A percentile compares a stretch with the other conserved stretches of the same genome.
These are phyloP conservation scores for Chaetomidium leptoderma DNA, from an alignment of 495 filamentous ascomycete genomes.

Conservation along the genomic window DNA sequence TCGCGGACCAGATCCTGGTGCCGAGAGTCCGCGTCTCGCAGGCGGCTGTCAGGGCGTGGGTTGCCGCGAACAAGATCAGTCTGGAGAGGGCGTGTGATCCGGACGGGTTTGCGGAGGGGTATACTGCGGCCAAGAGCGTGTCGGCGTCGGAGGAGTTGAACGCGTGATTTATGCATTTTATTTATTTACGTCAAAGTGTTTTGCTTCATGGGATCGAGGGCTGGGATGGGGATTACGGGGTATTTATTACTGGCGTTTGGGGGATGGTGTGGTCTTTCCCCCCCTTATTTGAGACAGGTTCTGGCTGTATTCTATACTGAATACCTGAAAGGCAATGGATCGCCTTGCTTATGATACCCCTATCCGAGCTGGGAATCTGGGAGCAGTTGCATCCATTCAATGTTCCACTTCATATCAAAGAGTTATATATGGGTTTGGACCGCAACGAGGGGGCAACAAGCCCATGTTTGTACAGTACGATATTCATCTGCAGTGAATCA, in stretches of 20 bases:
- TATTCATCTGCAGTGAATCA: no score
- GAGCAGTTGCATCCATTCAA: background rate
- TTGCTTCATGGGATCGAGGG: background rate
- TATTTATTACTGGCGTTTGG: background rate
- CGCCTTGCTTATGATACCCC: background rate
- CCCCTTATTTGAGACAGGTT: background rate
- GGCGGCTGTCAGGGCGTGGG: conserved; percentile 52
- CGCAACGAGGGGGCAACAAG: no score
- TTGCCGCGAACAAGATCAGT: conserved; percentile 42
- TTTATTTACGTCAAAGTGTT: no score
- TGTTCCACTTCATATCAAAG: background rate
- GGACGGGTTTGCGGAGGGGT: conserved; percentile 53
- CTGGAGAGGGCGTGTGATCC: conserved; percentile 51
- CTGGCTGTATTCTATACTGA: background rate
- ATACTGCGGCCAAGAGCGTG: conserved; percentile 34
- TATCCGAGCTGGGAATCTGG: background rate
- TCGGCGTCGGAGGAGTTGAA: conserved; percentile 25
- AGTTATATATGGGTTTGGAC: no score
- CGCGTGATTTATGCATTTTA: background rate
- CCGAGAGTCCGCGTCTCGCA: conserved; percentile 52
- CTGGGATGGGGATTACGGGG: background rate
- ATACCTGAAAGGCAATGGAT: no score
- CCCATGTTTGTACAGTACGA: no score
- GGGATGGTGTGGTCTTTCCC: background rate
- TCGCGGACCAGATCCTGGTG: conserved; percentile 34